Conservation (phyloP, 2,329 filamentous ascomycete genomes). For the Phaeomoniella chlamydospora region DNA sequence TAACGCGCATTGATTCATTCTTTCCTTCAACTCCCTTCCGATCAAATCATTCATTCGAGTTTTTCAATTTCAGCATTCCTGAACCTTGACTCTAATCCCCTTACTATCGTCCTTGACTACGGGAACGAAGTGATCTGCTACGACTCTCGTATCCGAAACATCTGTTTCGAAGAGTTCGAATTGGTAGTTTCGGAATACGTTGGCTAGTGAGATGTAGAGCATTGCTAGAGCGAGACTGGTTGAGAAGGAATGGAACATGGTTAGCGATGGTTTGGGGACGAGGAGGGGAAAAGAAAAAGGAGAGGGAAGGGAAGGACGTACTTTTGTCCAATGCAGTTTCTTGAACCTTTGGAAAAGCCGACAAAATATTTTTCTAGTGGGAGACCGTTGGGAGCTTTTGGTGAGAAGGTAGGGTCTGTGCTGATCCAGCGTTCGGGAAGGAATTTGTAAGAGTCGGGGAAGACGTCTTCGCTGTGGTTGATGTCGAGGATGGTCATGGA, state of each 20-base stretch:
- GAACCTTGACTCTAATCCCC: constrained; percentile 7
- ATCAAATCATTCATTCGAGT: too few relatives aligned
- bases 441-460: constrained; percentile 15
- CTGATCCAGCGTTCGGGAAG: constrained; percentile 17
- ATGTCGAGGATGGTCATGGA: constrained; percentile 13
- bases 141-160: constrained; percentile 12
- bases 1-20: too few relatives aligned
- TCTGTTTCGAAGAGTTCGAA: constrained; percentile 12
- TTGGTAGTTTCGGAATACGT: constrained; percentile 12
- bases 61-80: constrained; percentile 3
- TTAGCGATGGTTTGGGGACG: too few relatives aligned
- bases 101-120: constrained; percentile 6
- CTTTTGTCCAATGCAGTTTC: background rate
- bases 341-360: constrained; percentile 5
- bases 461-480: constrained; percentile 18
- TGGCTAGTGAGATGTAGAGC: constrained; percentile 13
- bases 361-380: constrained; percentile 5
- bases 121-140: constrained; percentile 10
- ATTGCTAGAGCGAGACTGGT: constrained; percentile 16
- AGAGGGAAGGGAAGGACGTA: background rate
- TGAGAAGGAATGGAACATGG: too few relatives aligned
- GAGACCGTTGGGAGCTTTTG: constrained; percentile 1
- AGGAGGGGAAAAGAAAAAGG: background rate
- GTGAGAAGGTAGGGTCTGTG: too few relatives aligned
- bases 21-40: too few relatives aligned